Evolutionary conservation across 768 basidiomycete genomes (phyloP), one percentile per base, ranked within the genome.

Genomic region (Pulveroboletus sp.): DNA sequence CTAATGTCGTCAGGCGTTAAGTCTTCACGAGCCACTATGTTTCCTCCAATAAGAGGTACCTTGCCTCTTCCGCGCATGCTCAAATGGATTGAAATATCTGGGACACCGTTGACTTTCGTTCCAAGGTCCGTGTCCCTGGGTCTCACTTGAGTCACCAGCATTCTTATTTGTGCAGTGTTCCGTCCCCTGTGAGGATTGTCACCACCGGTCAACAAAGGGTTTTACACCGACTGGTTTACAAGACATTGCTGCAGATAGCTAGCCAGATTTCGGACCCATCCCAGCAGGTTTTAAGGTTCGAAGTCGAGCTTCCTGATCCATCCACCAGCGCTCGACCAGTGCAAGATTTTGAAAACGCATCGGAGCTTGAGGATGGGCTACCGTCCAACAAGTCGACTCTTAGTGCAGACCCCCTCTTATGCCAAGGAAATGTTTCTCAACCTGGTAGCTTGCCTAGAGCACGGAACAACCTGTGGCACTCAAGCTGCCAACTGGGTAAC

Each of bases 191-290:
- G 36, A 62, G 71, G 33, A 62, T 67, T 37, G 57, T 61, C 5
- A 47, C 64, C 3, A 68, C 66, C 4, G 45, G 55, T 21, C 54
- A 66, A 44, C 73, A 71, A 46, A 68, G 54, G 43, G 46, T 70
- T 30, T 51, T 78, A 8, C 79, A 76, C 50, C 75, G 81, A 21
- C 59, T 83, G 9, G 53, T 76, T 39, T 83, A 83, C 57, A 73
- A 61, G 50, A 68, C 72, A 3, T 50, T 72, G 27, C 63, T 65
- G 8, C 49, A 50, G 30, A 30, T 28, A 18, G 37, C 45, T 38
- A 55, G 30, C 27, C 54, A 57, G 13, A 33, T 5, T 28, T 48
- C 46, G 27, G 39, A 39, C n/a, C 18, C 27, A 33, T 56, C 50
- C 24, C 59, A 51, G 0, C 58, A 64, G 17, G 54, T 68, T 31